Conservation (phyloP, 2,329 filamentous ascomycete species). For the Verticillium alfalfae region DNA sequence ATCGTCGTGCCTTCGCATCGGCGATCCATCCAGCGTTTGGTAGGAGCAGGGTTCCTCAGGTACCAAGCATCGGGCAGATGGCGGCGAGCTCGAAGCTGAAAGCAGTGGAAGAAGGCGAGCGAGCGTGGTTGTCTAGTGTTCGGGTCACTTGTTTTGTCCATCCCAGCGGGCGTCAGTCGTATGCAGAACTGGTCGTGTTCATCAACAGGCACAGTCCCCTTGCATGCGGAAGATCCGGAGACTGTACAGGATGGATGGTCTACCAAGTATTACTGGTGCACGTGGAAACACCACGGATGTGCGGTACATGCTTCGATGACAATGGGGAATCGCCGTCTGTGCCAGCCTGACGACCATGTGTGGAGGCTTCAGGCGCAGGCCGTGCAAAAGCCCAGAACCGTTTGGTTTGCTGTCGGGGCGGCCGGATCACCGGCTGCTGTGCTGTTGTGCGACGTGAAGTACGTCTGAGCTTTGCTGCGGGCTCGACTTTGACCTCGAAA, state of each 20-base stretch:
- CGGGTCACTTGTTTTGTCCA: background rate
- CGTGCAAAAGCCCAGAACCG: background rate
- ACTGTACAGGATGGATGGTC: slow-evolving; percentile 9
- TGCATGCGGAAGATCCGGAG: slow-evolving; percentile 11
- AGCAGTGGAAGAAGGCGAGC: background rate
- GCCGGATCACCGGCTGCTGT: background rate
- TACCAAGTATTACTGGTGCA: background rate
- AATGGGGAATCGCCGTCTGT: background rate
- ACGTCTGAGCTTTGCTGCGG: background rate
- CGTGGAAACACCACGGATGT: background rate
- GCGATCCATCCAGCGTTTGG: background rate
- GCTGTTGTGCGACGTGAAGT: background rate
- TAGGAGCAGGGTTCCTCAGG: background rate
- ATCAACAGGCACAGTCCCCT: slow-evolving; percentile 2
- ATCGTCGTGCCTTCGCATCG: background rate
- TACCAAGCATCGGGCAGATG: background rate
- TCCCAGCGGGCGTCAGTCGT: background rate
- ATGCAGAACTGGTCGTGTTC: slow-evolving; percentile 5
- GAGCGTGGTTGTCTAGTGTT: background rate
- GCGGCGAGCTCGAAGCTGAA: background rate
- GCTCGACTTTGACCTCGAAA: background rate
- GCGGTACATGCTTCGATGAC: background rate
- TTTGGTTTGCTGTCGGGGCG: background rate
- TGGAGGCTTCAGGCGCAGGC: background rate
- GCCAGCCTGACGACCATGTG: background rate